These are phyloP conservation scores for Arxiozyma slooffiae DNA, from an alignment of 1,139 yeast species.

Conservation along the genomic window DNA sequence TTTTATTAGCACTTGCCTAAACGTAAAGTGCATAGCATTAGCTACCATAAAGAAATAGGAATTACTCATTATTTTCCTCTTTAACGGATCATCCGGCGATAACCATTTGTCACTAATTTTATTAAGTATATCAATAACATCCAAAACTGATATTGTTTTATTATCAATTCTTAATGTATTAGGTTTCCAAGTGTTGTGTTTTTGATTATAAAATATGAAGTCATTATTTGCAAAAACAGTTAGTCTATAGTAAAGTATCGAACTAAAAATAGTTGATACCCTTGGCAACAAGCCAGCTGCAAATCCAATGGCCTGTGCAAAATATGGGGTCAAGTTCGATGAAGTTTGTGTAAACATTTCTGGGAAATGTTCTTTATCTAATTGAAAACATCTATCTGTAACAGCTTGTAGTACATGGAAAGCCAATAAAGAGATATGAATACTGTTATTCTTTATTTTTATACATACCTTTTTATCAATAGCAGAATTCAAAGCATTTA, in stretches of 20 bases:
- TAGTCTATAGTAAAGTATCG: constrained; percentile 13
- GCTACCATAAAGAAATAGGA: constrained; percentile 10
- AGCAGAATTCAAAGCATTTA: constrained; percentile 3
- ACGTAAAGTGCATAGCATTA: constrained; percentile 11
- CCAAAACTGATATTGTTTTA: constrained; percentile 4
- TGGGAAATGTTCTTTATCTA: constrained; percentile 8
- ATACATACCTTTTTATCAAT: neutral
- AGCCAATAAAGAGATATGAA: neutral
- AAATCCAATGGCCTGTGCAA: constrained; percentile 1
- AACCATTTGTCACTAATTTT: constrained; percentile 11
- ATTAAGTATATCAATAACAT: constrained; percentile 10
- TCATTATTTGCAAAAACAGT: constrained; percentile 13
- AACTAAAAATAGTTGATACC: constrained; percentile 2
- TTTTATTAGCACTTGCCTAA: constrained; percentile 12
- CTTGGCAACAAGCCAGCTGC: constrained; percentile 1
- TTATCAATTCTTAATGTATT: constrained; percentile 5
- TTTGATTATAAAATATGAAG: constrained; percentile 4
- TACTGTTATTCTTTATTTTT: neutral
- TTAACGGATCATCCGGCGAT: constrained; percentile 3
- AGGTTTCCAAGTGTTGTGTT: constrained; percentile 6
- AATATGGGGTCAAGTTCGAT: constrained; percentile 6
- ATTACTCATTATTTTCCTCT: constrained; percentile 7
- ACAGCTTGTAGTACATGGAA: constrained; percentile 3
- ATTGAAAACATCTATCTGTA: constrained; percentile 2
- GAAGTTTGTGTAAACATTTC: neutral